Base-by-base conservation (phyloP, 129 eudicot genomes). In the Silybum marianum region DNA sequence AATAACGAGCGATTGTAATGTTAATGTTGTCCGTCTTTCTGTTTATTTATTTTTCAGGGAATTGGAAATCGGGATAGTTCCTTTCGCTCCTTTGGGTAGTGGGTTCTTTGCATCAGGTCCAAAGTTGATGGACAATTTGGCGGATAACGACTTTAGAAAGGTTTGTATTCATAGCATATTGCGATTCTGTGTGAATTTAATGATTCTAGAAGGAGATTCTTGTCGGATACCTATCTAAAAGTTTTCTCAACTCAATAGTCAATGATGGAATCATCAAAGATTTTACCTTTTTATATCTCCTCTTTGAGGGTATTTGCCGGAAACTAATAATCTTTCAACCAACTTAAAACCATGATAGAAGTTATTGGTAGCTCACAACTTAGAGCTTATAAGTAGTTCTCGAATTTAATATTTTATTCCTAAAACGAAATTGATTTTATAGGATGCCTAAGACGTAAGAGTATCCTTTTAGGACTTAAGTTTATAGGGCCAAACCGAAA, bases 1-100 rank as follows among this genome's bases (percentile, higher is more conserved):
- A 6, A 75, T 6, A 25, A 74, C 23, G 7, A 48, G 44, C 70
- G 25, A 2, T 19, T 48, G 19, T 75, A 63, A 82, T 46, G 81
- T 51, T 24, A 69, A 69, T 3, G 73, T 13, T 80, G 44, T 62
- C 42, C 1, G 62, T 13, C 6, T 51, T 51, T 18, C 22, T 54
- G 63, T 54, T 54, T 51, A 6, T 16, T 16, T 18, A 2, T 71
- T 51, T 34, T 77, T 1, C 78, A 91, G 93, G 84, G 93, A 91
- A 83, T 81, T 89, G 48, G 92, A 93, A 48, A 93, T 93, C 26
- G 93, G 96, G 39, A 93, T 91, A 25, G 94, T 90, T 63, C 90
- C 91, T 63, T 91, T 80, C 48, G 81, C 86, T 79, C 95, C 94
- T 9, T 78, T 90, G 11, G 94, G 93, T 7, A 75, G 89, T 51